Percentiles rank a stretch among this genome's conserved stretches.
These are phyloP conservation scores for Syzygium grande DNA, from an alignment of 345 rosid genomes.

Conservation along the genomic window DNA sequence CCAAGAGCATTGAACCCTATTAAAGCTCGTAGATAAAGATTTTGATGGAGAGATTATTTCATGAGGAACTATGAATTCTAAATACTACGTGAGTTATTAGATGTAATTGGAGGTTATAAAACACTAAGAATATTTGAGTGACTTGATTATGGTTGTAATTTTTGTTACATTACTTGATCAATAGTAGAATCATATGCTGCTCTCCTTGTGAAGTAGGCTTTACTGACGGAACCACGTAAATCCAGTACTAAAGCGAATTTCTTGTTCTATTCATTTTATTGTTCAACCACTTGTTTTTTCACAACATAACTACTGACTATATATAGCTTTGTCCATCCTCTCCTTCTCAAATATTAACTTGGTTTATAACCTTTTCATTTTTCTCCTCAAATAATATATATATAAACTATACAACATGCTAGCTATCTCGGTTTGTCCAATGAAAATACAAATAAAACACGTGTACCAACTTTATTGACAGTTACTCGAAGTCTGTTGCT, in stretches of 20 bases:
- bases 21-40: too few relatives aligned
- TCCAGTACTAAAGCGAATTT: too few relatives aligned
- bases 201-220: background rate
- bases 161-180: too few relatives aligned
- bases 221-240: too few relatives aligned
- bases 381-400: background rate
- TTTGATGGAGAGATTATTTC: background rate
- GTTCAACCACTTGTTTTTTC: background rate
- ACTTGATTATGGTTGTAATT: background rate
- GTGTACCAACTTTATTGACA: too few relatives aligned
- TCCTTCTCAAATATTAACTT: background rate
- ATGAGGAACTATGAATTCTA: background rate
- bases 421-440: too few relatives aligned
- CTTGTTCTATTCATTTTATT: background rate
- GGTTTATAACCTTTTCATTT: background rate
- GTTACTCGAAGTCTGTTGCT: too few relatives aligned
- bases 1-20: background rate
- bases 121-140: rapidly evolving
- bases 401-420: too few relatives aligned
- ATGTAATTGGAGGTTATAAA: too few relatives aligned
- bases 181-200: too few relatives aligned
- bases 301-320: background rate
- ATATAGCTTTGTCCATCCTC: background rate
- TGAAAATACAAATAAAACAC: too few relatives aligned
- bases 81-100: background rate